These are phyloP conservation scores for Solanum hybrid DNA, from an alignment of 305 asterid species.

Conservation along the genomic window DNA sequence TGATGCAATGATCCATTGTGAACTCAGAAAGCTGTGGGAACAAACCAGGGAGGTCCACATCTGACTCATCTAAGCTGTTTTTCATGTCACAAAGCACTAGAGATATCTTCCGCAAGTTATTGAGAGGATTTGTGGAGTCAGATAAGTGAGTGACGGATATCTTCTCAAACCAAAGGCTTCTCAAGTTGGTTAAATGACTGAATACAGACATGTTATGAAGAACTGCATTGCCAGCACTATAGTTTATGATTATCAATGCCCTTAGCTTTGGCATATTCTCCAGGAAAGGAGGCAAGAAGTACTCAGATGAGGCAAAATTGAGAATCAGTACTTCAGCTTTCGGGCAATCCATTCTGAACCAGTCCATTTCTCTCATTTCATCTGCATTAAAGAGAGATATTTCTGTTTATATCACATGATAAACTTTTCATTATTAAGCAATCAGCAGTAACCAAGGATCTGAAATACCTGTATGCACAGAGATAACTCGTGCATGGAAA, in stretches of 20 bases:
- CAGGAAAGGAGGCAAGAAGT: slow-evolving; percentile 70
- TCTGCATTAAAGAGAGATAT: slow-evolving; percentile 27
- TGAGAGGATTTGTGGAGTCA: slow-evolving; percentile 46
- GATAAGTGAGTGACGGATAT: slow-evolving; percentile 54
- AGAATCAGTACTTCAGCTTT: slow-evolving; percentile 79
- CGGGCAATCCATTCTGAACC: slow-evolving; percentile 71
- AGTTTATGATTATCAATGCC: slow-evolving; percentile 68
- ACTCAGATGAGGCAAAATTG: slow-evolving; percentile 50
- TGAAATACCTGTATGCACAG: slow-evolving; percentile 70
- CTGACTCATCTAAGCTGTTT: slow-evolving; percentile 33
- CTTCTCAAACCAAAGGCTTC: slow-evolving; percentile 90
- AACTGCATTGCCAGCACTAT: slow-evolving; percentile 33
- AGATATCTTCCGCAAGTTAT: slow-evolving; percentile 49
- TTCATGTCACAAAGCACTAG: slow-evolving; percentile 56
- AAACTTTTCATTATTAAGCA: not conserved
- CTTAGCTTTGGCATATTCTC: slow-evolving; percentile 70
- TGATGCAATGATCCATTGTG: slow-evolving; percentile 81
- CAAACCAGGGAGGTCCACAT: slow-evolving; percentile 39
- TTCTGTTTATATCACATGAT: not conserved
- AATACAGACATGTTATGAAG: slow-evolving; percentile 58
- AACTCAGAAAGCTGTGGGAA: slow-evolving; percentile 81
- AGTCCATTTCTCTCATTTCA: slow-evolving; percentile 68
- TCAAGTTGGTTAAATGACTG: slow-evolving; percentile 44
- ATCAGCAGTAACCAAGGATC: not conserved
- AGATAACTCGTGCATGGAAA: slow-evolving; percentile 68